Evolutionary conservation across 1,284 basidiomycete genomes (phyloP).

Genomic region (Pascua guehoae): DNA sequence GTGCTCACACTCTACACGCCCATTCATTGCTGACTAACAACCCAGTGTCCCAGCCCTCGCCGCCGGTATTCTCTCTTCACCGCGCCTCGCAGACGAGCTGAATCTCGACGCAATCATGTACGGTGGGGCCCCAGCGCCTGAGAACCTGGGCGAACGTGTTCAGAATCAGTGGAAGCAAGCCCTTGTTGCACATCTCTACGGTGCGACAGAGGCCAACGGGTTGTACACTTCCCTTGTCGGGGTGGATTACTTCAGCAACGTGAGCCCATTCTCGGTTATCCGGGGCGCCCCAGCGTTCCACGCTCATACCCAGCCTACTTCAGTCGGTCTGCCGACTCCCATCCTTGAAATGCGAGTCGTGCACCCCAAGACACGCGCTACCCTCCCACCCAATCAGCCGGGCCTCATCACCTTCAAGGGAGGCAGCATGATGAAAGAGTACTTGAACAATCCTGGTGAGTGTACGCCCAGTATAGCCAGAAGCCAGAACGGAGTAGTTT

Average conservation of each 20-base stretch:
- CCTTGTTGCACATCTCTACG: constrained; percentile 27
- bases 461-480: constrained; percentile 2
- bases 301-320: not conserved
- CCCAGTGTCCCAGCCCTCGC: constrained; percentile 39
- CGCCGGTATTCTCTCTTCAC: constrained; percentile 29
- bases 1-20: no score
- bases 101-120: constrained; percentile 35
- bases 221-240: constrained; percentile 37
- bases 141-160: constrained; percentile 28
- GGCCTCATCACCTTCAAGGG: constrained; percentile 36
- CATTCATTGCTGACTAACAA: constrained; percentile 32
- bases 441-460: constrained; percentile 37
- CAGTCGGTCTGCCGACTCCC: constrained; percentile 30
- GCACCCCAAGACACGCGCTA: constrained; percentile 25
- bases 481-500: no score
- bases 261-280: not conserved
- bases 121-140: constrained; percentile 39
- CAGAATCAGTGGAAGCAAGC: constrained; percentile 24
- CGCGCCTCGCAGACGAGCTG: constrained; percentile 25
- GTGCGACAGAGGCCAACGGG: constrained; percentile 43
- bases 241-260: constrained; percentile 30
- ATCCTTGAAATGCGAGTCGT: constrained; percentile 36
- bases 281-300: no score
- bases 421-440: constrained; percentile 42
- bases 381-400: constrained; percentile 19